Evolutionary conservation across 192 early-diverging fungal species (phyloP).

Genomic region (Coemansia sp.): DNA sequence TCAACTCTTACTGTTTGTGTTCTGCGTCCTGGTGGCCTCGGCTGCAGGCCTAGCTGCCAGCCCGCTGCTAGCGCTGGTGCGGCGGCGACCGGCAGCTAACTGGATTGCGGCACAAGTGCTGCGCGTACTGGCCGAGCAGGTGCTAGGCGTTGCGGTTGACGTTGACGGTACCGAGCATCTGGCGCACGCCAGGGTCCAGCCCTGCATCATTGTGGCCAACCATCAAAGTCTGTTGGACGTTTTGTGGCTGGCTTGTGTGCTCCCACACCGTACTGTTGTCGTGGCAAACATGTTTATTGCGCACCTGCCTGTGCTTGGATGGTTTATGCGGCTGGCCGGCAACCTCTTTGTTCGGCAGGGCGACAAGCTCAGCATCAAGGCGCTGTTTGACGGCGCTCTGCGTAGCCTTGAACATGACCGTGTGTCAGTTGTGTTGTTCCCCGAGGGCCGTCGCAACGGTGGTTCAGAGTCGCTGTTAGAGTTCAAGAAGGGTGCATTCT

Average conservation of each 20-base stretch:
- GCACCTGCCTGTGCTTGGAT: conserved; percentile 70
- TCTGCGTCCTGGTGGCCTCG: conserved; percentile 33
- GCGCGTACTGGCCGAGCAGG: conserved; percentile 47
- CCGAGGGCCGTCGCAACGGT: conserved; percentile 85
- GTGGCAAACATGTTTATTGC: conserved; percentile 71
- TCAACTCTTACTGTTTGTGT: conserved; percentile 39
- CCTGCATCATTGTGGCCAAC: conserved; percentile 76
- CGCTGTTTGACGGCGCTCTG: conserved; percentile 72
- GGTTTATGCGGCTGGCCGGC: conserved; percentile 74
- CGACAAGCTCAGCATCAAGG: conserved; percentile 73
- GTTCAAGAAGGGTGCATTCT: conserved; percentile 98
- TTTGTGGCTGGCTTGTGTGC: conserved; percentile 62
- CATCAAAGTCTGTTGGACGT: conserved; percentile 83
- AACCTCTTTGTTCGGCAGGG: conserved; percentile 86
- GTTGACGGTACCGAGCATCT: conserved; percentile 63
- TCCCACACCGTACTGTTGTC: conserved; percentile 62
- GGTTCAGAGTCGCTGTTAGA: conserved; percentile 70
- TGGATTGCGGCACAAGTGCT: conserved; percentile 60
- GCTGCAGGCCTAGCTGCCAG: conserved; percentile 25
- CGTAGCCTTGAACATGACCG: conserved; percentile 70
- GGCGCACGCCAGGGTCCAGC: conserved; percentile 35
- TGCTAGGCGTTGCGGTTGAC: conserved; percentile 60
- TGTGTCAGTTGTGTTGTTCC: conserved; percentile 82
- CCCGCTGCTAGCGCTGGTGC: conserved; percentile 30
- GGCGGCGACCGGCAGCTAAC: conserved; percentile 53